Evolutionary conservation across 2,329 filamentous ascomycete genomes (phyloP).

Genomic region (Diaporthe sp.): DNA sequence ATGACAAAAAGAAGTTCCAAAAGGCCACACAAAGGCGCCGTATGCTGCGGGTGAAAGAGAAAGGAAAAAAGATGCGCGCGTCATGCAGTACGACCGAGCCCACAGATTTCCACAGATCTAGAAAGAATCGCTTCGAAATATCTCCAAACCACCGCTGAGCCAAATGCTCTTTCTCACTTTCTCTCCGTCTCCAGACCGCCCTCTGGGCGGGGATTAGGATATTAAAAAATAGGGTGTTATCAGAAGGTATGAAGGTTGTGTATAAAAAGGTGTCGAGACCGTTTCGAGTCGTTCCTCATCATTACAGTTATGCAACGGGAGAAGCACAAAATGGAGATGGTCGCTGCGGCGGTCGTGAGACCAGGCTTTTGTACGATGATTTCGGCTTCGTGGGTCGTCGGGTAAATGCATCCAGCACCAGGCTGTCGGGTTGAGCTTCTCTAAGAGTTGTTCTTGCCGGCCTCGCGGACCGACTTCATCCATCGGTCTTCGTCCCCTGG

Average conservation of each 20-base stretch:
- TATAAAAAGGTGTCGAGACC: constrained; percentile 1
- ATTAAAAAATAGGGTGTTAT: constrained; percentile 32
- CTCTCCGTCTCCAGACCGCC: background rate
- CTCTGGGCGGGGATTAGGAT: constrained; percentile 29
- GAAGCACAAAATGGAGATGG: background rate
- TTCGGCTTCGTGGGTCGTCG: constrained; percentile 7
- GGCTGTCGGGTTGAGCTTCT: constrained; percentile 9
- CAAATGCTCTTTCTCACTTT: background rate
- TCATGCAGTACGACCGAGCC: constrained; percentile 7
- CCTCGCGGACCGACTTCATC: constrained; percentile 52
- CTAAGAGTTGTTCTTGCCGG: constrained; percentile 45
- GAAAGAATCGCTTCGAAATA: constrained; percentile 25
- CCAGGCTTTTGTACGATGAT: background rate
- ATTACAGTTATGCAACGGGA: constrained; percentile 25
- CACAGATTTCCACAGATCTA: constrained; percentile 3
- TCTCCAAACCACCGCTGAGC: constrained; percentile 30
- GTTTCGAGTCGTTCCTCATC: constrained; percentile 27
- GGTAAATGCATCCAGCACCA: constrained; percentile 20
- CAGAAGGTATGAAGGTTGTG: constrained; percentile 26
- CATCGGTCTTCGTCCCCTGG: constrained; percentile 61
- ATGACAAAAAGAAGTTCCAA: background rate
- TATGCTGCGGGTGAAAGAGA: constrained; percentile 12
- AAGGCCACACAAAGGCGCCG: constrained; percentile 23
- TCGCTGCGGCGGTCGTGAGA: constrained; percentile 17
- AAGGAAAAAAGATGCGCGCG: constrained; percentile 9